phyloP scores from a whole-genome alignment of 306 rosid genomes.

The Prunus mume region DNA sequence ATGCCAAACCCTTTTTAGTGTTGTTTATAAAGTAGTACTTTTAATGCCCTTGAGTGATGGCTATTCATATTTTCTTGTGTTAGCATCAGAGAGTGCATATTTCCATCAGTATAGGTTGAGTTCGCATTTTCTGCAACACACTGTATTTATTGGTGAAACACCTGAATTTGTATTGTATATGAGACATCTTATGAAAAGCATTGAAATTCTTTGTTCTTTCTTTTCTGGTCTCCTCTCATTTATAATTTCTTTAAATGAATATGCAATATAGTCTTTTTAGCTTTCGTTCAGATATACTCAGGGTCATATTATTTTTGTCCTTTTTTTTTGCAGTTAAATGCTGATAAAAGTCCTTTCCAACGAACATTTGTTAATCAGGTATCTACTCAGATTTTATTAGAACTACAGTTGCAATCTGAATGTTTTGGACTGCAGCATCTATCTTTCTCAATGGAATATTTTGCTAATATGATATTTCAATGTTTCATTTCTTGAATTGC shows the following conservation, averaged over 20 bases:
- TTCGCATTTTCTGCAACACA: neutral
- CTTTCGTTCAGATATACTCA: constrained; percentile 18
- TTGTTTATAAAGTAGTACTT: neutral
- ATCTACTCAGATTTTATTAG: constrained; percentile 19
- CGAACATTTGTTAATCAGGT: constrained; percentile 99
- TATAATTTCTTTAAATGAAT: neutral
- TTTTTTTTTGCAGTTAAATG: constrained; percentile 74
- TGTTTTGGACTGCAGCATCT: constrained; percentile 15
- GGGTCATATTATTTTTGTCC: constrained; percentile 14
- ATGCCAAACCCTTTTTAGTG: neutral
- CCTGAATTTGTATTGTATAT: neutral
- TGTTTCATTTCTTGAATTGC: neutral
- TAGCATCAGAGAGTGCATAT: neutral
- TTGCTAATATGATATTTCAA: neutral
- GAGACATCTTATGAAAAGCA: neutral
- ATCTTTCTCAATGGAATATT: neutral
- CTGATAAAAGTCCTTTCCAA: constrained; percentile 92
- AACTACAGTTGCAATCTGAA: constrained; percentile 18
- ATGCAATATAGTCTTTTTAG: neutral
- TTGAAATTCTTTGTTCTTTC: neutral
- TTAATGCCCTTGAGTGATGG: neutral
- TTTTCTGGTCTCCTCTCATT: neutral
- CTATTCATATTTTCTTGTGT: neutral
- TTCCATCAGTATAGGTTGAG: neutral
- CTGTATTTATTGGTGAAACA: neutral